Percentiles rank a stretch among this genome's conserved stretches.
Evolutionary conservation across 441 rosid species (phyloP).

Genomic region (Syzygium syzygioides): DNA sequence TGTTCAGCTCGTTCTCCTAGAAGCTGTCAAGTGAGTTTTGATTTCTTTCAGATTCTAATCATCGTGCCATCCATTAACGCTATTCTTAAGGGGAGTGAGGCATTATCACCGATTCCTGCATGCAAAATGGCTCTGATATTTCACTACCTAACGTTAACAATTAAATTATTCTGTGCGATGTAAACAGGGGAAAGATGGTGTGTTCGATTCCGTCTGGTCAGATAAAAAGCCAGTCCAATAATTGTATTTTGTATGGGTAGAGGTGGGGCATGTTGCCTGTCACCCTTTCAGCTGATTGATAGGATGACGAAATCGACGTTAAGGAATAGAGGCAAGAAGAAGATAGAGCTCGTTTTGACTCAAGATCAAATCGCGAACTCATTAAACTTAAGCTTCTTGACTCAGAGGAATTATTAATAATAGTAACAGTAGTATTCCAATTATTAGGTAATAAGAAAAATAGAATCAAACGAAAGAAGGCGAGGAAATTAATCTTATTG

Average conservation of each 20-base stretch:
- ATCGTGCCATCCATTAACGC: neutral
- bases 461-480: too few species aligned
- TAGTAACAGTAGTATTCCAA: too few species aligned
- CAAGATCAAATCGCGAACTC: too few species aligned
- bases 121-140: neutral
- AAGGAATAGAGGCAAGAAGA: too few species aligned
- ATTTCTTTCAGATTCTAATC: neutral
- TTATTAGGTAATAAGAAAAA: too few species aligned
- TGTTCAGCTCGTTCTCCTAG: neutral
- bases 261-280: neutral
- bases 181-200: neutral
- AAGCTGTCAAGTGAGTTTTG: too few species aligned
- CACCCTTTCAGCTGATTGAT: neutral
- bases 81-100: neutral
- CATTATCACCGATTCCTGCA: neutral
- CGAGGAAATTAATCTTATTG: too few species aligned
- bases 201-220: neutral
- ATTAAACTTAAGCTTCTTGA: too few species aligned
- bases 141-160: neutral
- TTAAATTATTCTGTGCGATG: neutral
- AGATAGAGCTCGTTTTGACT: too few species aligned
- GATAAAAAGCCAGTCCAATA: neutral
- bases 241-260: neutral
- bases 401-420: too few species aligned
- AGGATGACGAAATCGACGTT: too few species aligned